phyloP scores from a whole-genome alignment of 139 green algal species.

The Tetratostichococcus sp. region DNA sequence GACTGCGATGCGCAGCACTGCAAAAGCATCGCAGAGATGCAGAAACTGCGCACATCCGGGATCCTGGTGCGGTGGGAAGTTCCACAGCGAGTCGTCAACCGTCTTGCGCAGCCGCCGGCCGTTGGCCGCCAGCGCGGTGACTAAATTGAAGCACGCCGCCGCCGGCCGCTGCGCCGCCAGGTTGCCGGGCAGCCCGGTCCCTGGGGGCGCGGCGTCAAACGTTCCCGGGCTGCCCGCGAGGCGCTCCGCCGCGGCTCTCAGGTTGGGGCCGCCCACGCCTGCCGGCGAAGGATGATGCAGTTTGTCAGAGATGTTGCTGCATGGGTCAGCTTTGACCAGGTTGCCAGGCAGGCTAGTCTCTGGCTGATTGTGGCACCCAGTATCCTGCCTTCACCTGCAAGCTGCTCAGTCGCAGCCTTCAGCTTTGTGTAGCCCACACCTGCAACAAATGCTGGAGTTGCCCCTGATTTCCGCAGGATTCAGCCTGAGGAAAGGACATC shows the following conservation, averaged over 20 bases:
- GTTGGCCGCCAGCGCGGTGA: slow-evolving; percentile 18
- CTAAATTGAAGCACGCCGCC: slow-evolving; percentile 51
- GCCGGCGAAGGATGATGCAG: background rate
- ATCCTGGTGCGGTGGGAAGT: background rate
- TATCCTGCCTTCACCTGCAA: too few species aligned
- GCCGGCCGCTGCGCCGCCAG: slow-evolving; percentile 44
- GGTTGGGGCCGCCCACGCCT: background rate
- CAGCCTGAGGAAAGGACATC: too few species aligned
- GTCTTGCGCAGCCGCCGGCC: background rate
- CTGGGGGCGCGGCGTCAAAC: slow-evolving; percentile 22
- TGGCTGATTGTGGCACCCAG: too few species aligned
- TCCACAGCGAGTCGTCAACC: background rate
- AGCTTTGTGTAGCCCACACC: too few species aligned
- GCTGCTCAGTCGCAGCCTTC: too few species aligned
- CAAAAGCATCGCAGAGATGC: too few species aligned
- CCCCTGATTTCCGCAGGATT: too few species aligned
- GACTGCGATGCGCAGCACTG: too few species aligned
- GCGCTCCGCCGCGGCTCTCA: background rate
- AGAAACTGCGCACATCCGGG: background rate
- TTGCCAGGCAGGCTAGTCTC: too few species aligned
- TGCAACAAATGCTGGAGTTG: too few species aligned
- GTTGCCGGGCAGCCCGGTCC: slow-evolving; percentile 32
- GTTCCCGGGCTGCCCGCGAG: slow-evolving; percentile 37
- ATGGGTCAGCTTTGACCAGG: too few species aligned
- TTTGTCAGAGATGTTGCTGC: too few species aligned